Base-by-base conservation (phyloP, 495 filamentous ascomycete genomes). In the Parachaetomium inaequale region DNA sequence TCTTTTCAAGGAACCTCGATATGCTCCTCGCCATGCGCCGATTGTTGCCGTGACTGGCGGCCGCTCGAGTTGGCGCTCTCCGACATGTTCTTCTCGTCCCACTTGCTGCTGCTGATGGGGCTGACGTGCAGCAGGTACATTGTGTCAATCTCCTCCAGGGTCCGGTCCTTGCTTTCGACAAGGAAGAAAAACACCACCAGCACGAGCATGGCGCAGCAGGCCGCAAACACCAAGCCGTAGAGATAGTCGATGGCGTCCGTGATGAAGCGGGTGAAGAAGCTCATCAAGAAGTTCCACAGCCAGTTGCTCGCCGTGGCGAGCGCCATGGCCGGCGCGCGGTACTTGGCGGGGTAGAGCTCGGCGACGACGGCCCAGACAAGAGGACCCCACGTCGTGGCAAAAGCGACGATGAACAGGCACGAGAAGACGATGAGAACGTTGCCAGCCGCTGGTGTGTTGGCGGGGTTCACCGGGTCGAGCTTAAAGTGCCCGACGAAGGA, bases 201-300 rank as follows among this genome's bases (percentile, higher is more conserved):
- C 19, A 86, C 80, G n/a, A 84, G 86, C 10, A 78, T 78, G 58
- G 86, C 80, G 67, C 82, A 87, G 79, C 87, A 92, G 2, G 77
- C 85, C 2, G 87, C 90, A 70, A 96, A 95, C 60, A 96, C 85
- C 71, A 93, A 87, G 15, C 92, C 91, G 73, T 94, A 95, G 57
- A 81, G 81, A 72, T 89, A 95, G 71, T 87, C 81, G 66, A 96
- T 95, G 11, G 81, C 73, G 64, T 80, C 77, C 61, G 84, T 86
- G 71, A 94, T 92, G 80, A 93, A 72, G 38, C 72, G 68, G 2
- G 72, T 74, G 63, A 74, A 74, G 65, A 74, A 72, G 21, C 62
- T 66, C 58, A 74, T 67, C 61, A 74, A 49, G 28, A 95, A 96
- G 74, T 95, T 96, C 87, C 87, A 94, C 58, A 86, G 83, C 92